A percentile compares a stretch with the other conserved stretches of the same genome.
These are phyloP conservation scores for Arthonia radiata DNA, from an alignment of 495 filamentous ascomycete genomes.

Conservation along the genomic window DNA sequence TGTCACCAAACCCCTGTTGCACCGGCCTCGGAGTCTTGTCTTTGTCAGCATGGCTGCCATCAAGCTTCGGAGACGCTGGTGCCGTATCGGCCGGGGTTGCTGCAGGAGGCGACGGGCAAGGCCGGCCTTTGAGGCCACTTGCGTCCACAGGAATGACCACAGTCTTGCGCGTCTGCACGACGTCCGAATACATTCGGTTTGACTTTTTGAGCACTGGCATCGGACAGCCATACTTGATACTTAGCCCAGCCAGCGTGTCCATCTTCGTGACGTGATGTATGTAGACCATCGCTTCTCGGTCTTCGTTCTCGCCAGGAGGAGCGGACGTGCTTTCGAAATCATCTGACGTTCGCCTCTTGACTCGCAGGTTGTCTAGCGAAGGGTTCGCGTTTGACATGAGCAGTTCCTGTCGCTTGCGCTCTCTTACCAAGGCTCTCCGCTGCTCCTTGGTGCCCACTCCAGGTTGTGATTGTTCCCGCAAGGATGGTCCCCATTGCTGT, in stretches of 20 bases:
- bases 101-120: slow-evolving; percentile 9
- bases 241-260: slow-evolving; percentile 75
- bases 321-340: slow-evolving; percentile 17
- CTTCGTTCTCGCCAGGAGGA: slow-evolving; percentile 20
- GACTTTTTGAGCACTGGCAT: slow-evolving; percentile 57
- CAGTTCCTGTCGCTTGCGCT: slow-evolving; percentile 36
- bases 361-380: slow-evolving; percentile 19
- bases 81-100: slow-evolving; percentile 13
- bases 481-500: slow-evolving; percentile 31
- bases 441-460: slow-evolving; percentile 31
- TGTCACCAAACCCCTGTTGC: slow-evolving; percentile 12
- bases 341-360: slow-evolving; percentile 35
- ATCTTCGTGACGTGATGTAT: slow-evolving; percentile 59
- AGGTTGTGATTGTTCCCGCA: slow-evolving; percentile 16
- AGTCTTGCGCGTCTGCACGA: slow-evolving; percentile 55
- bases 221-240: slow-evolving; percentile 68
- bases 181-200: slow-evolving; percentile 86
- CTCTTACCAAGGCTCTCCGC: slow-evolving; percentile 28
- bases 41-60: not conserved
- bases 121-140: slow-evolving; percentile 58
- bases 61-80: slow-evolving; percentile 4
- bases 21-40: slow-evolving; percentile 13
- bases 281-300: slow-evolving; percentile 59
- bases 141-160: slow-evolving; percentile 75
- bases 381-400: slow-evolving; percentile 26